phyloP scores from a whole-genome alignment of 805 yeast genomes.

The Barnettozyma wickerhamii region DNA sequence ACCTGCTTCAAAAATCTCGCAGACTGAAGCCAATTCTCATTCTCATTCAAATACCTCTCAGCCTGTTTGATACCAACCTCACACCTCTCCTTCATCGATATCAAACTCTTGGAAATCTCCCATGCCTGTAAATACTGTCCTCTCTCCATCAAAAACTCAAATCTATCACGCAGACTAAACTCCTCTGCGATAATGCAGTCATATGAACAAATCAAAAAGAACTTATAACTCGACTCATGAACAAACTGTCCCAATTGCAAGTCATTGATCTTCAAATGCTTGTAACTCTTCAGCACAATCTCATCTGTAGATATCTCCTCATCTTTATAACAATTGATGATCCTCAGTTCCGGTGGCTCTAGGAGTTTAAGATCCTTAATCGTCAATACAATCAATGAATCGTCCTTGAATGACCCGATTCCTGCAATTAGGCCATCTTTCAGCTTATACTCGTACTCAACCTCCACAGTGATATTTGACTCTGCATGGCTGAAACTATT shows the following conservation, averaged over 20 bases:
- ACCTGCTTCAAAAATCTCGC: slow-evolving; percentile 43
- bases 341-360: slow-evolving; percentile 68
- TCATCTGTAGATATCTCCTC: slow-evolving; percentile 79
- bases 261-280: slow-evolving; percentile 72
- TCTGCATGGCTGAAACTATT: slow-evolving; percentile 10
- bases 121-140: slow-evolving; percentile 66
- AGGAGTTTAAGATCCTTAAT: slow-evolving; percentile 31
- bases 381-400: slow-evolving; percentile 57
- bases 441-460: slow-evolving; percentile 35
- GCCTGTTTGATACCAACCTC: slow-evolving; percentile 54
- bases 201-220: slow-evolving; percentile 70
- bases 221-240: slow-evolving; percentile 37
- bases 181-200: slow-evolving; percentile 79
- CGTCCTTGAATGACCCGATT: slow-evolving; percentile 69
- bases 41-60: slow-evolving; percentile 36
- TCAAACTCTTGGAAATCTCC: slow-evolving; percentile 61
- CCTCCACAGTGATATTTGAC: slow-evolving; percentile 39
- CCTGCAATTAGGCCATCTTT: slow-evolving; percentile 63
- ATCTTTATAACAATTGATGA: slow-evolving; percentile 61
- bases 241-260: slow-evolving; percentile 59
- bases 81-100: slow-evolving; percentile 46
- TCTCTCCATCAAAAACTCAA: slow-evolving; percentile 64
- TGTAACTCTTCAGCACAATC: slow-evolving; percentile 54
- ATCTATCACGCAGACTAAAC: slow-evolving; percentile 62
- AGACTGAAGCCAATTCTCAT: slow-evolving; percentile 52